These are phyloP conservation scores for Penicillium sp. DNA, from an alignment of 2,329 filamentous ascomycete species.

Conservation along the genomic window DNA sequence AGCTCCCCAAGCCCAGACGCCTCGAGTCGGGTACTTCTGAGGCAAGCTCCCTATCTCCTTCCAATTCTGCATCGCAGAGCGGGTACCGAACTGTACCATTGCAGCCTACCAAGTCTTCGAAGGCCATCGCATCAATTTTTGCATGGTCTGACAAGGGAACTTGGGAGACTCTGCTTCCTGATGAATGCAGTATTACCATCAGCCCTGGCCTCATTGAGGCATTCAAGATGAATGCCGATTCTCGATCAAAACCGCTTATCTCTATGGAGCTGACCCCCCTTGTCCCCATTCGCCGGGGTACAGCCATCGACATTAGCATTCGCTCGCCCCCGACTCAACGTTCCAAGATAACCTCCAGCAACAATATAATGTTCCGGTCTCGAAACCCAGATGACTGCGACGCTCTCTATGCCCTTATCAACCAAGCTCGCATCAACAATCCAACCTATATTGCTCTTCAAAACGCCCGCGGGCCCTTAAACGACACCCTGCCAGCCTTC, in stretches of 20 bases:
- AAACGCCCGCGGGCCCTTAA: conserved; percentile 64
- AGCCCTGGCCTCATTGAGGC: conserved; percentile 66
- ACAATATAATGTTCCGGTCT: conserved; percentile 90
- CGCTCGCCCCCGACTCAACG: conserved; percentile 77
- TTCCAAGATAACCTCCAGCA: conserved; percentile 67
- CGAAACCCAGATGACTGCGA: conserved; percentile 75
- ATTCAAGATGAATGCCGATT: conserved; percentile 55
- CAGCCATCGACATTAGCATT: conserved; percentile 89
- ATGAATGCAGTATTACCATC: conserved; percentile 64
- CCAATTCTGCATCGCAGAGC: conserved; percentile 78
- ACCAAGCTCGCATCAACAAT: conserved; percentile 87
- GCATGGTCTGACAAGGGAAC: conserved; percentile 63
- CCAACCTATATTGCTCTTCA: conserved; percentile 80
- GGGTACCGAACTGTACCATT: conserved; percentile 58
- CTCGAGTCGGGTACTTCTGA: conserved; percentile 41
- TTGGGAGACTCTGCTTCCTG: conserved; percentile 62
- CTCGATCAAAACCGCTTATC: conserved; percentile 51
- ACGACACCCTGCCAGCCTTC: conserved; percentile 50
- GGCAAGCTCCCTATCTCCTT: conserved; percentile 69
- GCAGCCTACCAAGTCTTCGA: conserved; percentile 51
- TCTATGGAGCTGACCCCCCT: conserved; percentile 87
- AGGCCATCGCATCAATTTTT: conserved; percentile 61
- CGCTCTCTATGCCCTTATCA: conserved; percentile 80
- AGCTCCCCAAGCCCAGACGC: conserved; percentile 45
- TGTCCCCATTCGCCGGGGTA: conserved; percentile 86